Base-by-base conservation (phyloP, 169 alveolate species). In the Babesia ovata region DNA sequence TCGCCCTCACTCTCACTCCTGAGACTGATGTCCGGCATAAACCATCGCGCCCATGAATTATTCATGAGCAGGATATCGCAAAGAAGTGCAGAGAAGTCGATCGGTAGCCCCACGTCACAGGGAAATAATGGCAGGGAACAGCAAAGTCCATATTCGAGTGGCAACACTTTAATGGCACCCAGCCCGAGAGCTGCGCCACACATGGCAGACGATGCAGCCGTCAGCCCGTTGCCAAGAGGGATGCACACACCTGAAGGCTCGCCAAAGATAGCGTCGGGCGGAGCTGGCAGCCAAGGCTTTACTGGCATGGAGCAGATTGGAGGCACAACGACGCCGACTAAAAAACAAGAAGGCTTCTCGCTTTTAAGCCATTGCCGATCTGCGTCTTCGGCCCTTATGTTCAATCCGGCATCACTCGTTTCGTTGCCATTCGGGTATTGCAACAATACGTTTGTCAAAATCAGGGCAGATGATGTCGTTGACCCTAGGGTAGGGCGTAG, bases 361-460 rank as follows among this genome's bases (percentile, higher is more conserved):
- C 65, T 67, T 3, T 39, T 67, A 2, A 67, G n/a, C 3, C 28
- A 53, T 10, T 54, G 63, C 60, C 42, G 33, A 9, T 22, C 70
- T 0, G 57, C 86, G 24, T 45, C 53, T 42, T 78, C 87, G 19
- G 69, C 87, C 16, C 28, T 78, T n/a, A 54, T 81, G 66, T 78
- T 78, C 57, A 78, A 78, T 46, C 62, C 87, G 13, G 54, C 78
- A 33, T 78, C 87, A 9, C 66, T 78, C 13, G 75, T 78, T 10
- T 59, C 87, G 44, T 33, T 69, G 62, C 87, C 87, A 0, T 78
- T 28, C 46, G 82, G 66, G 4, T 78, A 70, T 53, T 61, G 75
- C 67, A 78, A 78, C 52, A 78, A 78, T 54, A 78, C 81, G n/a
- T 78, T 78, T 42, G 75, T 74, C 8, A 78, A 78, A 56, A 78